These are phyloP conservation scores for Phialocephala subalpina DNA, from an alignment of 2,329 filamentous ascomycete species.

Conservation along the genomic window DNA sequence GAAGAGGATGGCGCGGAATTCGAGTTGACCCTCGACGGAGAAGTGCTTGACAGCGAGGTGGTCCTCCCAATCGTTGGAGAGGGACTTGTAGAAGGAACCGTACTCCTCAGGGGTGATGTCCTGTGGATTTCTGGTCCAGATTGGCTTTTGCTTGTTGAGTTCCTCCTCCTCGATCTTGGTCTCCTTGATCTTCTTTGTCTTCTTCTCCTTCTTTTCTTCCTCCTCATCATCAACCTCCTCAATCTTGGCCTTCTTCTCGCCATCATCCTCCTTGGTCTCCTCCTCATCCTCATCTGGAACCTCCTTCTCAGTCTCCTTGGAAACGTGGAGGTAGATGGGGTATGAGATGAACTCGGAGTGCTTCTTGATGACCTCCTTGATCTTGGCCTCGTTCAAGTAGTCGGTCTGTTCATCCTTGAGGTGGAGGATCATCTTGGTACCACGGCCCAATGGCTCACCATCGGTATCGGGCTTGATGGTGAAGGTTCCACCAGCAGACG, in stretches of 20 bases:
- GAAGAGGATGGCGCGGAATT: conserved; percentile 99
- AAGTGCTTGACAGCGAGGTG: conserved; percentile 99
- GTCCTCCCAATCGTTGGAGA: conserved; percentile 99
- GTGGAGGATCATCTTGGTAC: conserved; percentile 98
- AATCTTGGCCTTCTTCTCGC: conserved; percentile 94
- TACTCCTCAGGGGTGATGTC: conserved; percentile 98
- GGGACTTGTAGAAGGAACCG: conserved; percentile 99
- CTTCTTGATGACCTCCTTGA: conserved; percentile 99
- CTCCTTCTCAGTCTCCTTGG: conserved; percentile 99
- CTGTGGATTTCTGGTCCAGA: conserved; percentile 98
- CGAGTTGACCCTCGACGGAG: conserved; percentile 99
- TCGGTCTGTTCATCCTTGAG: conserved; percentile 99
- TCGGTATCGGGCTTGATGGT: conserved; percentile 90
- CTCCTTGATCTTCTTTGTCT: conserved; percentile 99
- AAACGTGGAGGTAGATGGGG: conserved; percentile 99
- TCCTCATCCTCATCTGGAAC: conserved; percentile 95
- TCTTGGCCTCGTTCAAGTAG: conserved; percentile 97
- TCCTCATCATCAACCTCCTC: conserved; percentile 91
- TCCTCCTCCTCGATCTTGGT: conserved; percentile 98
- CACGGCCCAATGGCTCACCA: conserved; percentile 88
- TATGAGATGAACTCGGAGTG: conserved; percentile 99
- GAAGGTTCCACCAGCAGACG: conserved; percentile 96
- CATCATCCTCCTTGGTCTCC: conserved; percentile 73
- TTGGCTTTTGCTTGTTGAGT: conserved; percentile 99
- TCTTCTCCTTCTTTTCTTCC: conserved; percentile 89